These are phyloP conservation scores for Aquilaria malaccensis DNA, from an alignment of 345 rosid species.

Conservation along the genomic window DNA sequence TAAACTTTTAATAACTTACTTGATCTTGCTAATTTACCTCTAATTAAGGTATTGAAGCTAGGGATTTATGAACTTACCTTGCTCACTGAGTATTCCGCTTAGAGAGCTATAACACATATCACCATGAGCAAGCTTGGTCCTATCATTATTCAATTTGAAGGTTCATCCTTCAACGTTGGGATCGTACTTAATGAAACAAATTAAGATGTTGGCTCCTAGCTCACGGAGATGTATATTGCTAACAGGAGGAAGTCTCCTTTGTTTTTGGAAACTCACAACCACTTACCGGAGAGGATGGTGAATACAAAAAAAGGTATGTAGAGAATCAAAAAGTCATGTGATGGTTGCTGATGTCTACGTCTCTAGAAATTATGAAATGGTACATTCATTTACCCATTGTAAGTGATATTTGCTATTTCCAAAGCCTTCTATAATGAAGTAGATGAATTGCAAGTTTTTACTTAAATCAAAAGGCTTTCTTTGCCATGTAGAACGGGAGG, in stretches of 20 bases:
- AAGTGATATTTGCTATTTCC: background rate
- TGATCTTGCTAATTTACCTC: too few species aligned
- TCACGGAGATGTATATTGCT: conserved; percentile 2
- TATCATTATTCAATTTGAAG: too few species aligned
- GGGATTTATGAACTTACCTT: too few species aligned
- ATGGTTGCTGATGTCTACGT: background rate
- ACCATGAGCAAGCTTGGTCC: background rate
- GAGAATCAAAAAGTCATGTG: background rate
- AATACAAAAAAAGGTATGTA: background rate
- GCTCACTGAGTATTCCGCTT: too few species aligned
- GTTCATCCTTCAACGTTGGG: too few species aligned
- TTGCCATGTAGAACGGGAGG: too few species aligned
- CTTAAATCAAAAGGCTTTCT: too few species aligned
- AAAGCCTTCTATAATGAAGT: conserved; percentile 1
- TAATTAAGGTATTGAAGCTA: too few species aligned
- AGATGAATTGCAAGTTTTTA: too few species aligned
- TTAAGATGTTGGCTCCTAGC: background rate
- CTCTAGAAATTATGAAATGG: background rate
- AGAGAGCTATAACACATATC: too few species aligned
- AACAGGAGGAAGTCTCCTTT: background rate
- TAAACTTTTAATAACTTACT: too few species aligned
- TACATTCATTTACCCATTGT: background rate
- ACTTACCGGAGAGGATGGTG: background rate
- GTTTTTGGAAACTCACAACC: background rate
- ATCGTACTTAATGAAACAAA: background rate